Percentiles rank a stretch among this genome's conserved stretches.
Conservation (phyloP, 306 rosid species). For the Argentina anserina region DNA sequence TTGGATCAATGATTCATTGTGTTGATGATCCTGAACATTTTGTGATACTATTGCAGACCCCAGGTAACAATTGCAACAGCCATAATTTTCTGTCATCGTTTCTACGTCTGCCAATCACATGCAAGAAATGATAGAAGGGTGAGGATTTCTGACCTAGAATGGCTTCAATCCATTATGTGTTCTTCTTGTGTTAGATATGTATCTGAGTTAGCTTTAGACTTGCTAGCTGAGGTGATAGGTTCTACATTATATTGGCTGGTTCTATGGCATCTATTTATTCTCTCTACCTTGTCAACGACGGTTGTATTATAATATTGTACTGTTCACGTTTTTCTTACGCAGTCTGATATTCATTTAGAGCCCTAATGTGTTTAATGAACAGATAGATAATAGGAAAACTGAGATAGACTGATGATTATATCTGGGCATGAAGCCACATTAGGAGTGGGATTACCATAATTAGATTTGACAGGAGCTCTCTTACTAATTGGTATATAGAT, state of each 20-base stretch:
- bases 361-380: neutral
- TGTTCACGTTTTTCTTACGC: neutral
- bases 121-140: slow-evolving; percentile 97
- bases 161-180: neutral
- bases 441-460: neutral
- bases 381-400: neutral
- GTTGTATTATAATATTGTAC: neutral
- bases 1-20: slow-evolving; percentile 1
- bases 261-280: neutral
- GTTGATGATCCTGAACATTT: slow-evolving; percentile 13
- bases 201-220: slow-evolving; percentile 2
- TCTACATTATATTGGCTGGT: neutral
- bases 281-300: neutral
- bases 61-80: slow-evolving; percentile 99
- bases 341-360: neutral
- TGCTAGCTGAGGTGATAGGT: neutral
- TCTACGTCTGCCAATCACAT: slow-evolving; percentile 94
- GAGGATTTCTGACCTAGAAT: slow-evolving; percentile 24
- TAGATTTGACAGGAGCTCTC: neutral
- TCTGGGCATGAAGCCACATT: neutral
- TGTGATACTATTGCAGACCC: slow-evolving; percentile 69
- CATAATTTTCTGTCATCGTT: slow-evolving; percentile 91
- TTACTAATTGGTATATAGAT: neutral
- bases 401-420: neutral
- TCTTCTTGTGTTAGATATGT: neutral